A percentile compares a stretch with the other conserved stretches of the same genome.
These are phyloP conservation scores for Lathyrus sativus DNA, from an alignment of 306 rosid species.

Conservation along the genomic window DNA sequence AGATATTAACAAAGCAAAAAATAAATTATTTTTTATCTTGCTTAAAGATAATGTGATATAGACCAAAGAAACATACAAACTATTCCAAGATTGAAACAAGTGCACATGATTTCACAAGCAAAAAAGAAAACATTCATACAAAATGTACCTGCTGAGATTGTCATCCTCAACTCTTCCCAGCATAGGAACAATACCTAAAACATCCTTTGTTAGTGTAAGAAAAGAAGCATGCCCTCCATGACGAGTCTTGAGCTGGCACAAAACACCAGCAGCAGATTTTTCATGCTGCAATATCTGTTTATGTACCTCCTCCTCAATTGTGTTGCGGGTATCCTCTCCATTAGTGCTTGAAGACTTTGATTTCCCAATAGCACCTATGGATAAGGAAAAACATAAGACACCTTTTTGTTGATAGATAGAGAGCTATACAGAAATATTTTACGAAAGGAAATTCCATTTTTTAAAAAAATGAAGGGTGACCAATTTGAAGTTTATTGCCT, in stretches of 20 bases:
- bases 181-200: slow-evolving; percentile 75
- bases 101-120: slow-evolving; percentile 16
- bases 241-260: slow-evolving; percentile 58
- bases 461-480: slow-evolving; percentile 3
- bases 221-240: slow-evolving; percentile 57
- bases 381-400: slow-evolving; percentile 30
- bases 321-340: slow-evolving; percentile 40
- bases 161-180: slow-evolving; percentile 70
- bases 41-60: slow-evolving; percentile 8
- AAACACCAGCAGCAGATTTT: slow-evolving; percentile 74
- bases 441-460: not conserved
- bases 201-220: slow-evolving; percentile 58
- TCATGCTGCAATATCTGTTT: slow-evolving; percentile 61
- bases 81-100: slow-evolving; percentile 29
- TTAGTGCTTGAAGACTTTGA: slow-evolving; percentile 50
- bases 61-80: slow-evolving; percentile 18
- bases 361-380: slow-evolving; percentile 55
- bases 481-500: slow-evolving; percentile 21
- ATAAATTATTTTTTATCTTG: not conserved
- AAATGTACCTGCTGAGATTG: slow-evolving; percentile 68
- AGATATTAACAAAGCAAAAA: slow-evolving; percentile 23
- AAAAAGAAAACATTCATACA: slow-evolving; percentile 22
- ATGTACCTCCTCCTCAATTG: slow-evolving; percentile 51
- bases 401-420: slow-evolving; percentile 24
- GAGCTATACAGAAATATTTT: slow-evolving; percentile 19